phyloP scores from a whole-genome alignment of 441 rosid genomes.

The Populus hybrid region DNA sequence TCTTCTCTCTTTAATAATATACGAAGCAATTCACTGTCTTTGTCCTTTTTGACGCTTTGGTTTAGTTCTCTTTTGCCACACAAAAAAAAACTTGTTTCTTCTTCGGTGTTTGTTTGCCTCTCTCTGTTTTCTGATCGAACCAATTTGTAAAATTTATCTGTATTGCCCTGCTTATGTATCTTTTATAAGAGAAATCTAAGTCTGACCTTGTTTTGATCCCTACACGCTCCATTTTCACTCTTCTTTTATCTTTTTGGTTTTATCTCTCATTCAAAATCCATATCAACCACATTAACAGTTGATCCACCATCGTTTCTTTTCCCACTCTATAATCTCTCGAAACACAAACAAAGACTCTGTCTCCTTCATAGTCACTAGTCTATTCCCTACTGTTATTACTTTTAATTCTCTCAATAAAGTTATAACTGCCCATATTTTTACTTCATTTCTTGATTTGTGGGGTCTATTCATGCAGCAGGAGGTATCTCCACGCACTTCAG shows the following conservation, averaged over 20 bases:
- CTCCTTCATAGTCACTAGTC: background rate
- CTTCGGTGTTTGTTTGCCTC: background rate
- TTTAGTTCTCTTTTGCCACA: background rate
- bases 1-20: background rate
- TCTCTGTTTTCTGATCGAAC: background rate
- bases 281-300: background rate
- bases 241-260: background rate
- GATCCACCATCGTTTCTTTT: background rate
- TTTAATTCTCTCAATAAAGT: background rate
- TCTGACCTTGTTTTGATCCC: background rate
- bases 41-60: background rate
- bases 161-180: background rate
- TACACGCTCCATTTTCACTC: background rate
- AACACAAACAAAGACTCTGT: background rate
- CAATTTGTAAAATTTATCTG: background rate
- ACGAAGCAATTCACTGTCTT: background rate
- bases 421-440: background rate
- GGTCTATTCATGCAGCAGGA: slow-evolving; percentile 58
- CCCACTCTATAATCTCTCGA: background rate
- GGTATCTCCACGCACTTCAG: slow-evolving; percentile 93
- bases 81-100: background rate
- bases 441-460: background rate
- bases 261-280: background rate
- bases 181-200: too few species aligned
- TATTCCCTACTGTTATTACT: background rate